These are phyloP conservation scores for Pleurotus salmoneostramineus DNA, from an alignment of 768 basidiomycete species.

Conservation along the genomic window DNA sequence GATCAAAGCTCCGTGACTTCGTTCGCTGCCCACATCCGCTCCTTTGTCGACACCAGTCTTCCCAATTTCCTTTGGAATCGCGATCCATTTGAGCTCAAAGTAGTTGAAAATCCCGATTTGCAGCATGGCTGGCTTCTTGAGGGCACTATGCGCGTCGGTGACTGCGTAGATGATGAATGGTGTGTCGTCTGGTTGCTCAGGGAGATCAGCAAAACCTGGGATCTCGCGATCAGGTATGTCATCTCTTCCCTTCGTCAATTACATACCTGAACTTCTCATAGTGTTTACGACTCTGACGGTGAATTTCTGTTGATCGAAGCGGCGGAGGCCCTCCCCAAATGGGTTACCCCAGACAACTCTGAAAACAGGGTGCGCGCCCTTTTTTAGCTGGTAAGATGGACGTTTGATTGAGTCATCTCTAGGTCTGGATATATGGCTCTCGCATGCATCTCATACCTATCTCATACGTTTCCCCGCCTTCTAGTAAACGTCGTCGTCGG, in stretches of 20 bases:
- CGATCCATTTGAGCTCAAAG: conserved; percentile 76
- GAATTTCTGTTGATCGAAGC: conserved; percentile 97
- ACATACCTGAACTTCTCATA: conserved; percentile 18
- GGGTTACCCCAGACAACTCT: conserved; percentile 90
- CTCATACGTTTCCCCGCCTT: conserved; percentile 63
- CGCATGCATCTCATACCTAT: conserved; percentile 87
- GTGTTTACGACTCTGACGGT: conserved; percentile 87
- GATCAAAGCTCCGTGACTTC: conserved; percentile 61
- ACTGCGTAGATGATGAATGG: conserved; percentile 99
- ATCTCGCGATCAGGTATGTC: conserved; percentile 72
- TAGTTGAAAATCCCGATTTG: conserved; percentile 43
- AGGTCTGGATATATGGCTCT: conserved; percentile 90
- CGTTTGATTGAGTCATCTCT: conserved; percentile 23
- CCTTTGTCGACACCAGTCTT: conserved; percentile 50
- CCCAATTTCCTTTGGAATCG: conserved; percentile 77
- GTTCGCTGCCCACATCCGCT: conserved; percentile 64
- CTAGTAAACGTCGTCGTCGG: conserved; percentile 48
- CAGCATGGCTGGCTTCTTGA: conserved; percentile 58
- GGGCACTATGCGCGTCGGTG: conserved; percentile 88
- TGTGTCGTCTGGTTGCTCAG: conserved; percentile 85
- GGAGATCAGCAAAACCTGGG: conserved; percentile 75
- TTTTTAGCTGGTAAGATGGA: conserved; percentile 25
- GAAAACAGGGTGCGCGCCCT: conserved; percentile 80
- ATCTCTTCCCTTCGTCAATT: conserved; percentile 1
- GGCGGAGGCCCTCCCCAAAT: conserved; percentile 81